Evolutionary conservation across 2,329 filamentous ascomycete genomes (phyloP), one percentile per base, ranked within the genome.

Genomic region (Botrytis byssoidea): DNA sequence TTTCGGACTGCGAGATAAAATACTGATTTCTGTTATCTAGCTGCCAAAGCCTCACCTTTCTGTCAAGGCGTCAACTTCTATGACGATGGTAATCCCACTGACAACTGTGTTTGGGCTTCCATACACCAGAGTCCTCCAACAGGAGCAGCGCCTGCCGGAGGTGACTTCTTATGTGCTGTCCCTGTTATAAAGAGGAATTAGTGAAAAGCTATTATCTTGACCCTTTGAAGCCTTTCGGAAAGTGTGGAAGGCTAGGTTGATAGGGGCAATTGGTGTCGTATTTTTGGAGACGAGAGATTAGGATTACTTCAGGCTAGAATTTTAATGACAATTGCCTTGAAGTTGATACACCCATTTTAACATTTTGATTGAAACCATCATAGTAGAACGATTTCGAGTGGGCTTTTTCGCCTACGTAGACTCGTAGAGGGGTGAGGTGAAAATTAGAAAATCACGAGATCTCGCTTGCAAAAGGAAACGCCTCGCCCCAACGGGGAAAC

Each of bases 41-140:
- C 66, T 16, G 66, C 66, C 6, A 69, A 69, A 69, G 48, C 48
- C 6, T 29, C 22, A 5, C 66, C 66, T 22, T 44, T 9, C 10
- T 69, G 66, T 6, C 48, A 69, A 32, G 66, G 66, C 4, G 48
- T 69, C 5, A 69, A 69, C 7, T 69, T 44, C n/a, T 69, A 69
- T 42, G 66, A 69, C 4, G 66, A 69, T 44, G 66, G 66, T 10
- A 69, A 69, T 44, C 66, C 66, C 14, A 69, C 66, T 2, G 37
- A 69, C 22, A 69, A 69, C 5, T 69, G 66, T 29, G 66, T 69
- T 32, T 69, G 66, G 66, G 66, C 66, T 16, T 32, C 48, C 5
- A 40, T 69, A 7, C 29, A 42, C 18, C 35, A 69, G n/a, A 42
- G 1, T 25, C 66, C 66, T 7, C 66, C 66, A 22, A 57, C 48